A percentile compares a stretch with the other conserved stretches of the same genome.
These are phyloP conservation scores for Boletus coccyginus DNA, from an alignment of 768 basidiomycete genomes.

Conservation along the genomic window DNA sequence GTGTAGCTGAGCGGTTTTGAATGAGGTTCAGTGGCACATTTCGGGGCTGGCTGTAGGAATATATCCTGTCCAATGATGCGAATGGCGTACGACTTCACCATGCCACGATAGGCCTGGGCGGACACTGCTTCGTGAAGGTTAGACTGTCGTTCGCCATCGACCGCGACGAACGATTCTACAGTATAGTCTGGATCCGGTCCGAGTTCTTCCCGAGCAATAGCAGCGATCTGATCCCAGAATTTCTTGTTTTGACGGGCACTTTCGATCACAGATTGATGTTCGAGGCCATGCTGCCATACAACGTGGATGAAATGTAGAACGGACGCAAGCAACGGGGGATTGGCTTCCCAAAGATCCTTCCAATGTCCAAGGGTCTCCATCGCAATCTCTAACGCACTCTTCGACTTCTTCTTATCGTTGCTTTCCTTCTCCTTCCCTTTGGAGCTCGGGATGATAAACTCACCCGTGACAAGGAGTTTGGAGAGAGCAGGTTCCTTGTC, in stretches of 20 bases:
- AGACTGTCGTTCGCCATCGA: conserved; percentile 43
- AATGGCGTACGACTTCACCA: conserved; percentile 72
- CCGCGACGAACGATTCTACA: conserved; percentile 43
- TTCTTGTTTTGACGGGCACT: conserved; percentile 50
- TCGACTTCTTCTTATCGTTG: conserved; percentile 33
- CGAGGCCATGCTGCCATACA: conserved; percentile 77
- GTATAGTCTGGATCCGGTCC: conserved; percentile 72
- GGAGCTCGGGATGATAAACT: conserved; percentile 50
- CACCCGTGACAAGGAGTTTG: conserved; percentile 73
- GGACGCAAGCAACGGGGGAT: conserved; percentile 72
- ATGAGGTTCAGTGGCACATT: conserved; percentile 33
- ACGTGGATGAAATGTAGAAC: conserved; percentile 73
- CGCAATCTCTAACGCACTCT: conserved; percentile 68
- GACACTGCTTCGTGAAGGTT: conserved; percentile 60
- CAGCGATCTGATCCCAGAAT: conserved; percentile 72
- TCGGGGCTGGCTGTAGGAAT: conserved; percentile 51
- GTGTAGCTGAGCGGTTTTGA: conserved; percentile 59
- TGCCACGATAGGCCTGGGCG: conserved; percentile 62
- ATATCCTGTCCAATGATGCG: conserved; percentile 76
- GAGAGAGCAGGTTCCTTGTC: conserved; percentile 86
- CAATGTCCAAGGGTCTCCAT: conserved; percentile 63
- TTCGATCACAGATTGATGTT: conserved; percentile 63
- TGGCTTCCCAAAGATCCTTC: conserved; percentile 73
- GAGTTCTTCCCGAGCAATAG: conserved; percentile 63
- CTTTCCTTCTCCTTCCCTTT: conserved; percentile 36